phyloP scores from a whole-genome alignment of 2,329 filamentous ascomycete genomes.

The Calonectria hongkongensis region DNA sequence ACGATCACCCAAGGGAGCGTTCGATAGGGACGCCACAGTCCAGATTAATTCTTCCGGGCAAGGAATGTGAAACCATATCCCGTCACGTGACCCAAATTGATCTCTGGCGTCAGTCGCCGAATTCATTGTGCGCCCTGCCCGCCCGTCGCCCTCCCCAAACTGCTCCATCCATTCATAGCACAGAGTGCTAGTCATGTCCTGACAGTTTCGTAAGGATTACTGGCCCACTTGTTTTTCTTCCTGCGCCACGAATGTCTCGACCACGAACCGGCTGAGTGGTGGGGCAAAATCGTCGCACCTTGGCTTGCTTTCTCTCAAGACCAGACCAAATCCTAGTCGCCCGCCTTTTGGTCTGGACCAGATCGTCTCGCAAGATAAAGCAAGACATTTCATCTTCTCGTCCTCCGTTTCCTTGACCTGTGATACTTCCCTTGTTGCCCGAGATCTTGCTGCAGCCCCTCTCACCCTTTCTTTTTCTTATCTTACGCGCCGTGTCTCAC shows the following conservation, averaged over 20 bases:
- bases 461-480: constrained; percentile 14
- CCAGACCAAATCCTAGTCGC: constrained; percentile 34
- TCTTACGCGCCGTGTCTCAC: constrained; percentile 24
- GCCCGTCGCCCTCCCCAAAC: constrained; percentile 6
- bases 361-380: constrained; percentile 33
- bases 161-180: constrained; percentile 23
- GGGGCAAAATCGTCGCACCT: constrained; percentile 42
- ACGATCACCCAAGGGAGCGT: constrained; percentile 5
- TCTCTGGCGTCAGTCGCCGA: constrained; percentile 25
- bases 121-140: constrained; percentile 11
- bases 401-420: background rate
- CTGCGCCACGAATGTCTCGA: constrained; percentile 37
- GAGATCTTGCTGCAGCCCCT: background rate
- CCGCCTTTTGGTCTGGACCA: constrained; percentile 30
- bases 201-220: constrained; percentile 1
- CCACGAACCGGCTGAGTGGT: constrained; percentile 39
- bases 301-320: constrained; percentile 36
- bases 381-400: constrained; percentile 9
- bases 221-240: constrained; percentile 41
- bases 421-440: background rate
- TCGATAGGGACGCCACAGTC: background rate
- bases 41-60: background rate
- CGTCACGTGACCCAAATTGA: background rate
- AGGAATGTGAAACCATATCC: background rate
- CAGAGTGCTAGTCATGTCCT: constrained; percentile 32